Evolutionary conservation across 306 rosid genomes (phyloP).

Genomic region (Argentina anserina): DNA sequence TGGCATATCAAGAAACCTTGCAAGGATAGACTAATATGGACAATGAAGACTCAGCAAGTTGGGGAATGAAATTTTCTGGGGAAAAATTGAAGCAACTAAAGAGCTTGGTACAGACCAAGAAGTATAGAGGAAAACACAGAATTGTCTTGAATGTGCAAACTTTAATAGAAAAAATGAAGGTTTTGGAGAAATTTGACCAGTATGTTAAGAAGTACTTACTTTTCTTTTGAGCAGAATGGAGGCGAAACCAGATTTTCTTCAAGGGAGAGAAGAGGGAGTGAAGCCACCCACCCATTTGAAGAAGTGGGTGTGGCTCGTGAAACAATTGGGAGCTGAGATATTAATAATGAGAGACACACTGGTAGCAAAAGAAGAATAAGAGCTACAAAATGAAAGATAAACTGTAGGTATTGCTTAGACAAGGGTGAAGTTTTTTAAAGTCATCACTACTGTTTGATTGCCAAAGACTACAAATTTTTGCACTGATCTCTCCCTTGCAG

Average conservation of each 20-base stretch:
- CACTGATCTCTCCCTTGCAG: slow-evolving; percentile 27
- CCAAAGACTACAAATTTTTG: slow-evolving; percentile 25
- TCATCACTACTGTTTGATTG: slow-evolving; percentile 31
- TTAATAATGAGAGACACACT: slow-evolving; percentile 3
- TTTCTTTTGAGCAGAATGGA: slow-evolving; percentile 71
- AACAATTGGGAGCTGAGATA: slow-evolving; percentile 27
- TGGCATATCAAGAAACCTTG: not conserved
- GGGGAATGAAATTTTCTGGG: not conserved
- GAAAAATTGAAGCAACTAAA: not conserved
- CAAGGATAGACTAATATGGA: not conserved
- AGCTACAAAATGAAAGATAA: not conserved
- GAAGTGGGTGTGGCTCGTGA: slow-evolving; percentile 33
- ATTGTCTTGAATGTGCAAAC: not conserved
- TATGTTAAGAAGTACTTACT: slow-evolving; percentile 37
- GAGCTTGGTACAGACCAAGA: not conserved
- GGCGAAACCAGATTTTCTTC: slow-evolving; percentile 72
- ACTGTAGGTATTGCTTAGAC: slow-evolving; percentile 55
- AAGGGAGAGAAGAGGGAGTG: slow-evolving; percentile 86
- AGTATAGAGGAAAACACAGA: not conserved
- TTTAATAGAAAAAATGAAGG: slow-evolving; percentile 13
- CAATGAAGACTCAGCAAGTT: not conserved
- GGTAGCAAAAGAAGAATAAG: not conserved
- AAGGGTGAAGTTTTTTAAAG: slow-evolving; percentile 54
- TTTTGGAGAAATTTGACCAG: not conserved
- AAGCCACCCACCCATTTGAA: slow-evolving; percentile 81